Evolutionary conservation across 2,329 filamentous ascomycete genomes (phyloP).

Genomic region (Cercospora sp.): DNA sequence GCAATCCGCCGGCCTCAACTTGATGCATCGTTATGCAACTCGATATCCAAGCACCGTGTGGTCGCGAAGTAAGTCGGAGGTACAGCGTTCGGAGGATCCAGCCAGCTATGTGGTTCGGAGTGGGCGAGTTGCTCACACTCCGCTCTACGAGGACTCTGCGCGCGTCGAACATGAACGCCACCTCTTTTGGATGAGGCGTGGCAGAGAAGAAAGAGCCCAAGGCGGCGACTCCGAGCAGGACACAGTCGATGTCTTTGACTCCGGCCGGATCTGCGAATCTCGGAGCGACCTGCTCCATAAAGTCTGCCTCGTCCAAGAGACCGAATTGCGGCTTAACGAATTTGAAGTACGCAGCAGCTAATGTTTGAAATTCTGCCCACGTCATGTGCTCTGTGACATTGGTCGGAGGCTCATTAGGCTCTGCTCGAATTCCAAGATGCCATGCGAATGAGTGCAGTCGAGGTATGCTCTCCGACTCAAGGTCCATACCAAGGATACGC

Average conservation of each 20-base stretch:
- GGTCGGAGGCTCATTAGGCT: constrained; percentile 30
- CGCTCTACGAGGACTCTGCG: constrained; percentile 43
- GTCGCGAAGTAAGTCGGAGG: constrained; percentile 54
- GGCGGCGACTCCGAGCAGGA: constrained; percentile 58
- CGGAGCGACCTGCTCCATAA: constrained; percentile 33
- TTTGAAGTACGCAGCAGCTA: constrained; percentile 52
- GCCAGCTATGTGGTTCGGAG: constrained; percentile 45
- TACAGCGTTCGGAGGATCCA: constrained; percentile 59
- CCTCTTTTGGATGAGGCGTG: constrained; percentile 46
- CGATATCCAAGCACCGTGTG: constrained; percentile 58
- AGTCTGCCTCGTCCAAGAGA: constrained; percentile 45
- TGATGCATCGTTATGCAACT: constrained; percentile 61
- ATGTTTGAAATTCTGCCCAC: constrained; percentile 34
- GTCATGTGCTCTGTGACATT: constrained; percentile 34
- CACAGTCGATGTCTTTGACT: constrained; percentile 46
- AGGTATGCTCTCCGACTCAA: constrained; percentile 56
- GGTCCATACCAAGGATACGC: constrained; percentile 53
- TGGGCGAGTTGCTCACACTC: constrained; percentile 32
- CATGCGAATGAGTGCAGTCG: constrained; percentile 57
- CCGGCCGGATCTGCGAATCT: constrained; percentile 33
- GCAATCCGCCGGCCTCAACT: constrained; percentile 55
- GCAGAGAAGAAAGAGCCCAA: constrained; percentile 56
- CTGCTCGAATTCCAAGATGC: constrained; percentile 47
- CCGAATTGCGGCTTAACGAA: constrained; percentile 56
- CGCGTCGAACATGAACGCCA: constrained; percentile 51